Evolutionary conservation across 768 basidiomycete species (phyloP), one percentile per base, ranked within the genome.

Genomic region (Roridomyces roridus): DNA sequence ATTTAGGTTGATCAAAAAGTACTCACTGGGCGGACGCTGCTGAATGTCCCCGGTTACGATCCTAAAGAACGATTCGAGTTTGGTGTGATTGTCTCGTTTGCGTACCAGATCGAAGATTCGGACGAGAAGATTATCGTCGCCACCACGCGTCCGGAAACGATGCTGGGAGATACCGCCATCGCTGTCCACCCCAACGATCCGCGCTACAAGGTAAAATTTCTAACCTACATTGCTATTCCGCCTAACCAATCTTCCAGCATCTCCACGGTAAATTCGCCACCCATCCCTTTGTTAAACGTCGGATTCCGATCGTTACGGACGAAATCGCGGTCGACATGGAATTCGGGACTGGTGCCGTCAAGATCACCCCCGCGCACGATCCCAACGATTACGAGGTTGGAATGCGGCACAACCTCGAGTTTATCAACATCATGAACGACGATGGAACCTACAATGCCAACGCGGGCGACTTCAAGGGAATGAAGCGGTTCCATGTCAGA

Each of bases 281-380:
- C 0, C 95, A 98, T 70, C 97, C 97, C 1, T 98, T 99, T 79
- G 73, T 96, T 44, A 74, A 86, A 56, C 87, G 97, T 42, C 85
- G 86, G 15, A 78, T 99, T 42, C 96, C 94, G 14, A 96, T 99
- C 70, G 77, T 98, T 54, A 80, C 86, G 25, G 96, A 98, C 67
- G 77, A 82, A 20, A 89, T 94, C 70, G 79, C 92, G 46, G 96
- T 97, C 55, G 96, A 98, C 69, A 97, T 94, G 88, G 81, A 83
- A 10, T 98, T 98, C 65, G 97, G 97, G 34, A 99, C 97, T 26
- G 97, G 97, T 70, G 97, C 96, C 1, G 96, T 98, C 47, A 98
- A 99, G 78, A 98, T 98, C 67, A 98, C 97, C 0, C 97, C 97
- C 15, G 97, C 96, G 0, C 97, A 98, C 68, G 97, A 98, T 70